Conservation (phyloP, 495 filamentous ascomycete genomes). For the Penicillium paradoxum region DNA sequence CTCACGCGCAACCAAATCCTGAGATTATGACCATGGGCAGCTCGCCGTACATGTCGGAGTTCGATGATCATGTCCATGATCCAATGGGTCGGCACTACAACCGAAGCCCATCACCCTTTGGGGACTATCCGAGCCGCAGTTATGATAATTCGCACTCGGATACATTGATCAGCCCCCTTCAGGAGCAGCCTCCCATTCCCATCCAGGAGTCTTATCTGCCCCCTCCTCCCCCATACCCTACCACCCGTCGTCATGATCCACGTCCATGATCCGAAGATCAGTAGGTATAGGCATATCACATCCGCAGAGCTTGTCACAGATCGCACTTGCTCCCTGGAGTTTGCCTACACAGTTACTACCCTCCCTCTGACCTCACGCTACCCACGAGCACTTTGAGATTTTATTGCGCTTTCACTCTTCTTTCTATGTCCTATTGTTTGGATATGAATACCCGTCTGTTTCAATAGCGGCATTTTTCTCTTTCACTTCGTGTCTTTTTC, state of each 20-base stretch:
- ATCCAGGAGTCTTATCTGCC: slow-evolving; percentile 30
- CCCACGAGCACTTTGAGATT: slow-evolving; percentile 17
- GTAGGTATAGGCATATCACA: slow-evolving; percentile 2
- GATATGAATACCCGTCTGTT: slow-evolving; percentile 26
- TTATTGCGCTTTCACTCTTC: slow-evolving; percentile 4
- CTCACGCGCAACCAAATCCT: slow-evolving; percentile 39
- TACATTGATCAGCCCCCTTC: slow-evolving; percentile 7
- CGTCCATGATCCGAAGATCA: slow-evolving; percentile 10
- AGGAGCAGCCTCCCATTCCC: slow-evolving; percentile 35
- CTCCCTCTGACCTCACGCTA: slow-evolving; percentile 18
- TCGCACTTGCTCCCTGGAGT: slow-evolving; percentile 1
- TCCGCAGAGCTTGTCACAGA: neutral
- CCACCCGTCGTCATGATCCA: slow-evolving; percentile 17
- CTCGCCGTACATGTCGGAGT: slow-evolving; percentile 19
- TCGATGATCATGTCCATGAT: slow-evolving; percentile 24
- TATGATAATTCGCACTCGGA: slow-evolving; percentile 13
- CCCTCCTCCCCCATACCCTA: slow-evolving; percentile 28
- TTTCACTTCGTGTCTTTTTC: slow-evolving; percentile 3
- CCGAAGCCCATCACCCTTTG: slow-evolving; percentile 24
- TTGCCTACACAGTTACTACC: neutral
- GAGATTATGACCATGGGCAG: slow-evolving; percentile 11
- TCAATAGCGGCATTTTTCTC: slow-evolving; percentile 12
- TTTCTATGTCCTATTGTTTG: slow-evolving; percentile 13
- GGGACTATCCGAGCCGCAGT: slow-evolving; percentile 20
- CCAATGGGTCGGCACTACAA: slow-evolving; percentile 18